Percentiles rank a stretch among this genome's conserved stretches.
Evolutionary conservation across 2,329 filamentous ascomycete species (phyloP).

Genomic region (Aciculosporium take): DNA sequence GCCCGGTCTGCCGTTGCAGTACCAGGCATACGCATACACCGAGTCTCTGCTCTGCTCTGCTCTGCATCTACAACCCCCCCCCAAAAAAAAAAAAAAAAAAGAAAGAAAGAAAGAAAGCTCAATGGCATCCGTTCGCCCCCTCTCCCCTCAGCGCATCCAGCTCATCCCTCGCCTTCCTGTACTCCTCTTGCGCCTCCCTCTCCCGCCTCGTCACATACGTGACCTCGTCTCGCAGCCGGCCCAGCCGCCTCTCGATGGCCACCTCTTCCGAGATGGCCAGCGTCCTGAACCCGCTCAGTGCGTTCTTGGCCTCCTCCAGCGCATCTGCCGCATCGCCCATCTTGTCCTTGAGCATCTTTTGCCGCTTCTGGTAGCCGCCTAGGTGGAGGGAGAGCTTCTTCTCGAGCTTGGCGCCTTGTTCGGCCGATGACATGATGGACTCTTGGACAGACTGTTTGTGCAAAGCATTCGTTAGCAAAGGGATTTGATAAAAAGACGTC

Average conservation of each 20-base stretch:
- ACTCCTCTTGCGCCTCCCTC: conserved; percentile 80
- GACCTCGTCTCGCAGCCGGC: conserved; percentile 69
- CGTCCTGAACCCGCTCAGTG: conserved; percentile 60
- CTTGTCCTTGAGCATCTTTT: conserved; percentile 67
- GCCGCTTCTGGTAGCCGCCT: conserved; percentile 79
- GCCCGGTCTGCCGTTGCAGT: too few relatives aligned
- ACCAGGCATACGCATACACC: too few relatives aligned
- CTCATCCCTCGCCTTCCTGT: conserved; percentile 64
- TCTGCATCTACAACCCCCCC: too few relatives aligned
- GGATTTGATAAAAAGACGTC: too few relatives aligned
- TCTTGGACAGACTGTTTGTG: conserved; percentile 50
- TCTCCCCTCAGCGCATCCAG: conserved; percentile 41
- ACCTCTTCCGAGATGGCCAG: conserved; percentile 69
- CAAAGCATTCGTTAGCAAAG: background rate
- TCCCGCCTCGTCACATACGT: conserved; percentile 66
- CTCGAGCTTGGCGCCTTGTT: conserved; percentile 74
- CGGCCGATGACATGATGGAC: conserved; percentile 57
- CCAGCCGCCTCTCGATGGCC: conserved; percentile 57
- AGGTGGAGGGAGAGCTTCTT: conserved; percentile 83
- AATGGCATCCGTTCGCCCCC: conserved; percentile 25
- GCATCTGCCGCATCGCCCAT: conserved; percentile 61
- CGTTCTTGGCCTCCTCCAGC: conserved; percentile 56
- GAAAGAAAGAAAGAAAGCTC: too few relatives aligned
- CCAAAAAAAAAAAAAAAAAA: too few relatives aligned
- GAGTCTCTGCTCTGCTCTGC: too few relatives aligned